Evolutionary conservation across 1,284 basidiomycete genomes (phyloP).

Genomic region (Austroboletus novae-zelandiae): DNA sequence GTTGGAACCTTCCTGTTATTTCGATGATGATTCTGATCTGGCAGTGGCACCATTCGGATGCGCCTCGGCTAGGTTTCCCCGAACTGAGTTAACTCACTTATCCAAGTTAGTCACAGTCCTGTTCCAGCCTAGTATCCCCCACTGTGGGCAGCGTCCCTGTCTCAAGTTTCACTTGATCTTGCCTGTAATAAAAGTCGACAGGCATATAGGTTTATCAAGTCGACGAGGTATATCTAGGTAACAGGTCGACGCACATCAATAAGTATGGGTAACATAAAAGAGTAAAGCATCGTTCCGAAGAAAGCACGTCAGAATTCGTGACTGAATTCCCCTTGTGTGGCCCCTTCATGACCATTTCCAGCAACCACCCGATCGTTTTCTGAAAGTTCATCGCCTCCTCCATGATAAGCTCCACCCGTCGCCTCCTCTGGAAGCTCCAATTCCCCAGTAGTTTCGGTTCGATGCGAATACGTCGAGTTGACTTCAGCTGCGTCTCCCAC

Average conservation of each 20-base stretch:
- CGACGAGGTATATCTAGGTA: not conserved
- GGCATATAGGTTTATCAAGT: not conserved
- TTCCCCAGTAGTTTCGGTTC: slow-evolving; percentile 44
- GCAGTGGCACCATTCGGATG: too few species aligned
- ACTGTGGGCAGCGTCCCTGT: too few species aligned
- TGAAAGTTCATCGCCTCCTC: slow-evolving; percentile 20
- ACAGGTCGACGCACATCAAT: not conserved
- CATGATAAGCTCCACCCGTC: slow-evolving; percentile 62
- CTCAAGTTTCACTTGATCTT: too few species aligned
- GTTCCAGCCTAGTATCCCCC: too few species aligned
- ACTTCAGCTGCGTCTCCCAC: slow-evolving; percentile 41
- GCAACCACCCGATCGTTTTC: slow-evolving; percentile 16
- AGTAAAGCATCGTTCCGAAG: not conserved
- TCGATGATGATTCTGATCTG: too few species aligned
- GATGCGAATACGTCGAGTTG: slow-evolving; percentile 42
- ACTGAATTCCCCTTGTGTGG: slow-evolving; percentile 37
- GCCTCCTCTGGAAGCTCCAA: slow-evolving; percentile 62
- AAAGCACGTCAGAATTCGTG: slow-evolving; percentile 43
- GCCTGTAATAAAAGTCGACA: too few species aligned
- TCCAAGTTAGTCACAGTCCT: too few species aligned
- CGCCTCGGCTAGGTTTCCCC: too few species aligned
- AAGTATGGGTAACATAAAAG: slow-evolving; percentile 11
- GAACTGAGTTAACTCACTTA: too few species aligned
- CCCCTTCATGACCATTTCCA: slow-evolving; percentile 16
- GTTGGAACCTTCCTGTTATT: too few species aligned